Percentiles rank a stretch among this genome's conserved stretches.
Evolutionary conservation across 164 flowering plant genomes (phyloP).

Genomic region (Vitis labrusca): DNA sequence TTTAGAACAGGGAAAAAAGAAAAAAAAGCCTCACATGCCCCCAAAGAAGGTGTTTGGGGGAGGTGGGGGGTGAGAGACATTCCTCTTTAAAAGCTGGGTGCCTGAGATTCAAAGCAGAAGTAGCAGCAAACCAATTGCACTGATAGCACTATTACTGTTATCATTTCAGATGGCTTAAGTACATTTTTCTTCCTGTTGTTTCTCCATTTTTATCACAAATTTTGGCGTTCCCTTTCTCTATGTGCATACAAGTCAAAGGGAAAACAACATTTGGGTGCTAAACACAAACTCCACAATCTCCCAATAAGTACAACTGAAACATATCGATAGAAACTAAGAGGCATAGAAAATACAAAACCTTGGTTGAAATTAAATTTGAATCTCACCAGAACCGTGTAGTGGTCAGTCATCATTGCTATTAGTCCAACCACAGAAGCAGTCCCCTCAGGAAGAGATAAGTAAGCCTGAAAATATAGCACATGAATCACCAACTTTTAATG

Average conservation of each 20-base stretch:
- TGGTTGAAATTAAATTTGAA: conserved; percentile 5
- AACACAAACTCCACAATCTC: not conserved
- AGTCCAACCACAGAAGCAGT: conserved; percentile 72
- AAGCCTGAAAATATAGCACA: conserved; percentile 46
- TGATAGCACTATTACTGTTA: too few relatives aligned
- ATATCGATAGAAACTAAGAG: not conserved
- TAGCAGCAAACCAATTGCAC: too few relatives aligned
- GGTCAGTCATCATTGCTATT: conserved; percentile 83
- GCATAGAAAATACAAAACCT: not conserved
- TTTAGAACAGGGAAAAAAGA: too few relatives aligned
- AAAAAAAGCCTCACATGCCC: too few relatives aligned
- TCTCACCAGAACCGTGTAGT: conserved; percentile 60
- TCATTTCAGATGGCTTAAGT: too few relatives aligned
- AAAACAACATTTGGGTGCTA: not conserved
- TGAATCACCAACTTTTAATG: not conserved
- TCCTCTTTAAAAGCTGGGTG: too few relatives aligned
- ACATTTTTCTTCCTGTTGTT: not conserved
- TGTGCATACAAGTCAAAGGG: conserved; percentile 2
- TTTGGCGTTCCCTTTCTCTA: not conserved
- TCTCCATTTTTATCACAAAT: not conserved
- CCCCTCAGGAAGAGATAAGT: conserved; percentile 78
- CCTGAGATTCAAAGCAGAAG: too few relatives aligned
- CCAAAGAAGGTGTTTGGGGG: too few relatives aligned
- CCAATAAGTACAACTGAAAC: too few relatives aligned
- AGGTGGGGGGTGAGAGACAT: too few relatives aligned